Percentiles rank a stretch among this genome's conserved stretches.
Conservation (phyloP, 2,329 filamentous ascomycete species). For the Phyllosticta citribraziliensis region DNA sequence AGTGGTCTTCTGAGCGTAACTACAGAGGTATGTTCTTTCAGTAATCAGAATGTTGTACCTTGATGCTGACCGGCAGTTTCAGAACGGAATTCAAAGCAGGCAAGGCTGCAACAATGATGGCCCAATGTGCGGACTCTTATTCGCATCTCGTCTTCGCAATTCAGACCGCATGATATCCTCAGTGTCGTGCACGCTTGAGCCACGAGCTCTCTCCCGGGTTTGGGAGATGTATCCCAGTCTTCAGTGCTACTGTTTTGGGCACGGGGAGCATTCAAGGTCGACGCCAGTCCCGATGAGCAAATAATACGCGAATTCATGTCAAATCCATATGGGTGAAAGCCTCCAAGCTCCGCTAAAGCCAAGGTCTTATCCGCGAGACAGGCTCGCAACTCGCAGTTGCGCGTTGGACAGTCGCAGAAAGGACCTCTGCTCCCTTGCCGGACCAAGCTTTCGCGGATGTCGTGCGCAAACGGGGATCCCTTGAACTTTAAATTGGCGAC, state of each 20-base stretch:
- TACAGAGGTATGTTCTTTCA: not conserved
- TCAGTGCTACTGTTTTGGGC: not conserved
- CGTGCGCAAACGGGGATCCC: not conserved
- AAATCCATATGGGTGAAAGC: not conserved
- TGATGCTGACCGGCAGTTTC: not conserved
- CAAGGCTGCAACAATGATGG: not conserved
- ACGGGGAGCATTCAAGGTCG: not conserved
- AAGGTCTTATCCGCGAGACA: not conserved
- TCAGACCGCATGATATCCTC: not conserved
- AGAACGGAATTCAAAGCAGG: not conserved
- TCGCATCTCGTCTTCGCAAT: not conserved
- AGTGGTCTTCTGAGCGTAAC: slow-evolving; percentile 37
- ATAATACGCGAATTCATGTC: not conserved
- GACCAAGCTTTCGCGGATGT: not conserved
- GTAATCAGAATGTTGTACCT: not conserved
- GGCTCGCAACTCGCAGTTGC: not conserved
- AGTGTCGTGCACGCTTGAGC: not conserved
- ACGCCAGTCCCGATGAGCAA: not conserved
- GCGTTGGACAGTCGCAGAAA: not conserved
- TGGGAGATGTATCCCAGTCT: not conserved
- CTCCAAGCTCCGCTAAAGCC: not conserved
- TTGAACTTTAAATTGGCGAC: not conserved
- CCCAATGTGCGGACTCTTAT: not conserved
- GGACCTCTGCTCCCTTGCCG: not conserved
- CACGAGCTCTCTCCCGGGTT: not conserved